Conservation (phyloP, 1,139 yeast species). For the Meyerozyma athensensis region DNA sequence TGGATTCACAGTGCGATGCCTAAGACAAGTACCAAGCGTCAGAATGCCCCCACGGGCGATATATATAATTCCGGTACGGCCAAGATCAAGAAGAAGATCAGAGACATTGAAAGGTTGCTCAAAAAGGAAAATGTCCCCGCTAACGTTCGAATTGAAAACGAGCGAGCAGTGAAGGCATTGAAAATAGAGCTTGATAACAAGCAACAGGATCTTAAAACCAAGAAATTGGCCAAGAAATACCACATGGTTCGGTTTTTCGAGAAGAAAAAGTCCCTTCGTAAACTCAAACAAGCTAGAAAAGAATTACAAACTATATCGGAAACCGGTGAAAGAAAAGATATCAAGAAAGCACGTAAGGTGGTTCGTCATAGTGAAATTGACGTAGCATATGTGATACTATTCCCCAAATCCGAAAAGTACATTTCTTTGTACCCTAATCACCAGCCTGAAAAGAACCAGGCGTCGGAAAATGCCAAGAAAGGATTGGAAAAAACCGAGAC, state of each 20-base stretch:
- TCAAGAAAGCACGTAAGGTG: slow-evolving; percentile 48
- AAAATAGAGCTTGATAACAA: slow-evolving; percentile 60
- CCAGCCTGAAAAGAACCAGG: slow-evolving; percentile 23
- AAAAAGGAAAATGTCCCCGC: slow-evolving; percentile 64
- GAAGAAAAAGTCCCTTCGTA: slow-evolving; percentile 77
- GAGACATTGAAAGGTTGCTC: slow-evolving; percentile 76
- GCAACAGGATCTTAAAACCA: slow-evolving; percentile 46
- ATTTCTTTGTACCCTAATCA: slow-evolving; percentile 64
- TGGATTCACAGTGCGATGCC: slow-evolving; percentile 1
- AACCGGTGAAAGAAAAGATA: slow-evolving; percentile 45
- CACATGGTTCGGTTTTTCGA: slow-evolving; percentile 95
- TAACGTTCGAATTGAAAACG: slow-evolving; percentile 72
- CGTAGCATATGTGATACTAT: slow-evolving; percentile 69
- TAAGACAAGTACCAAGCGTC: background rate
- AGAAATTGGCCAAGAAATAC: slow-evolving; percentile 67
- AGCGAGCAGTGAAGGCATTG: slow-evolving; percentile 77
- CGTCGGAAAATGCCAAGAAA: slow-evolving; percentile 34
- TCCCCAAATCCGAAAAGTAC: slow-evolving; percentile 78
- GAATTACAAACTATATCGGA: slow-evolving; percentile 35
- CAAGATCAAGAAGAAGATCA: slow-evolving; percentile 75
- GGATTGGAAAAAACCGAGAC: slow-evolving; percentile 48
- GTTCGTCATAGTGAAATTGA: slow-evolving; percentile 63
- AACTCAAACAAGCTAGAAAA: slow-evolving; percentile 60
- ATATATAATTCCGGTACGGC: slow-evolving; percentile 29
- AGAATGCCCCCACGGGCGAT: slow-evolving; percentile 2